Conservation (phyloP, 495 filamentous ascomycete species). For the Aspergillus cristatus region DNA sequence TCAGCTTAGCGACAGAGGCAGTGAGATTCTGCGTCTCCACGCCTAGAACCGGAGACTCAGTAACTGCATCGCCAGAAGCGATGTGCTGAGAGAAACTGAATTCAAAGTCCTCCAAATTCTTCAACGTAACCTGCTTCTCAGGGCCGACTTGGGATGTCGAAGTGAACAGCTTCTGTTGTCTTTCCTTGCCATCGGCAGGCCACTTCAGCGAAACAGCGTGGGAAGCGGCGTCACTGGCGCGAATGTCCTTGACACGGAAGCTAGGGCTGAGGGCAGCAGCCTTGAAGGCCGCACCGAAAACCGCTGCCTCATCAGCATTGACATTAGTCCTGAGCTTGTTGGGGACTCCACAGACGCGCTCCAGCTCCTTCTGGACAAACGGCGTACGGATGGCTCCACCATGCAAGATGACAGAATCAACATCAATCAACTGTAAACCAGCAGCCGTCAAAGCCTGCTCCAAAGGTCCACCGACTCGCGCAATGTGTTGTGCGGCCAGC, state of each 20-base stretch:
- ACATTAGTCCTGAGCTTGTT: slow-evolving; percentile 87
- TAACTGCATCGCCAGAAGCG: slow-evolving; percentile 26
- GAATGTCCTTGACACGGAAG: slow-evolving; percentile 96
- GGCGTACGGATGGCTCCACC: slow-evolving; percentile 87
- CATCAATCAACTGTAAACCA: slow-evolving; percentile 59
- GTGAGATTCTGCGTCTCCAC: slow-evolving; percentile 79
- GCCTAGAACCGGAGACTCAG: slow-evolving; percentile 40
- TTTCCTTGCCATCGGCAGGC: slow-evolving; percentile 49
- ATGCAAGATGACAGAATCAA: slow-evolving; percentile 88
- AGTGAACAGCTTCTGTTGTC: slow-evolving; percentile 70
- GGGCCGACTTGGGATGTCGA: slow-evolving; percentile 65
- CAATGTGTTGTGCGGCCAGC: slow-evolving; percentile 58
- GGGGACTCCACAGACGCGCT: slow-evolving; percentile 58
- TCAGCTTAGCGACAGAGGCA: slow-evolving; percentile 62
- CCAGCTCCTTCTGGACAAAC: slow-evolving; percentile 85
- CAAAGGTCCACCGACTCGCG: slow-evolving; percentile 59
- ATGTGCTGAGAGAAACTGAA: slow-evolving; percentile 71
- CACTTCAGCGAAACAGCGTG: slow-evolving; percentile 70
- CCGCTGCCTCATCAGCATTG: slow-evolving; percentile 94
- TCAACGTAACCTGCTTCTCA: slow-evolving; percentile 81
- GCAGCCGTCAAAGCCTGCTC: slow-evolving; percentile 66
- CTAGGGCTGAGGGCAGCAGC: slow-evolving; percentile 83
- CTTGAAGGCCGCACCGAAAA: slow-evolving; percentile 94
- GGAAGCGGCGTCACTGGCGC: slow-evolving; percentile 58
- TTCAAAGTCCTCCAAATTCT: slow-evolving; percentile 76